Evolutionary conservation across 2,329 filamentous ascomycete species (phyloP), one percentile per base, ranked within the genome.

Genomic region (Metarhizium brunneum): DNA sequence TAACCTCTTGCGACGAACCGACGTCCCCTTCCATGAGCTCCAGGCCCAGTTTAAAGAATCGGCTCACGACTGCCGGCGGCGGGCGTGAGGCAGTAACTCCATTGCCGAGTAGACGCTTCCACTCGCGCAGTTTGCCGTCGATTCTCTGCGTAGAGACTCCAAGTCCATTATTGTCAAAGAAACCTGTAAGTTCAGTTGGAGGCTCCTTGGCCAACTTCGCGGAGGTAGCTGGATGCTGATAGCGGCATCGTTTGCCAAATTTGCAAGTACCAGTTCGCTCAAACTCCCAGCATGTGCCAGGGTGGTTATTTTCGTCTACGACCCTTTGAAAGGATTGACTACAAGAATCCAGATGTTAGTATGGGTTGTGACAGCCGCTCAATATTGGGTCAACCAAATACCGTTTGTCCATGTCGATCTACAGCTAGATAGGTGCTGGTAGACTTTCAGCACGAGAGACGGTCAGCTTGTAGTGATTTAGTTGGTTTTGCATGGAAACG

Each of bases 11-110:
- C 8, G 59, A 55, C 3, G 54, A 57, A 8, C 60, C 58, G 8
- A 62, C 35, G 13, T 64, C 61, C 14, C 60, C 58, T 3, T 59
- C 52, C 61, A 64, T 60, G 42, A 64, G 55, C 8, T 63, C 59
- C 5, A 61, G 53, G 13, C 56, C 61, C 2, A 64, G 54, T 7
- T 48, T 43, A 29, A 64, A 61, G 54, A 63, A 62, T 1, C 55
- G 59, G 10, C 55, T 47, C 16, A 57, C 55, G 3, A 45, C 51
- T 1, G 25, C 3, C 1, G 57, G 10, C 7, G 49, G 25, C 36
- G 47, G 58, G 25, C 56, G 52, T 4, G 52, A 47, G 25, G 36
- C 10, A 6, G 40, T 42, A 2, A 54, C 35, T 4, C 56, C 50
- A 25, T 50, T 25, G 10, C 29, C 10, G 3, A 62, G 58, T 2